These are phyloP conservation scores for Hortaea sp. DNA, from an alignment of 2,329 filamentous ascomycete genomes.

Conservation along the genomic window DNA sequence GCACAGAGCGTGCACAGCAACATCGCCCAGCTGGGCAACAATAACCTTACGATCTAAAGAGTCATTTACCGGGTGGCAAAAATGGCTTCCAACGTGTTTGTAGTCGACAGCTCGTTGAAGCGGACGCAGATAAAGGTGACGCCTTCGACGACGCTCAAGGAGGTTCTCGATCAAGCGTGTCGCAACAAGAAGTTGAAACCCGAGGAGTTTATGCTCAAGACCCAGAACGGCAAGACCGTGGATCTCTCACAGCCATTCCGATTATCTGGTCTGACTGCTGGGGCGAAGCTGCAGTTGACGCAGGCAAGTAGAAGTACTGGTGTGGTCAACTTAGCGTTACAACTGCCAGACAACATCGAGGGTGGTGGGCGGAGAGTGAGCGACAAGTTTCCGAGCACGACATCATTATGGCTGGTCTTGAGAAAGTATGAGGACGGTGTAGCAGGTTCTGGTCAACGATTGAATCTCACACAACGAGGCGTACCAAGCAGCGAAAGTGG, in stretches of 20 bases:
- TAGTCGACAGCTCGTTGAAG: constrained; percentile 70
- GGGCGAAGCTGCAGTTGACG: constrained; percentile 87
- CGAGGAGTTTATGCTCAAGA: constrained; percentile 75
- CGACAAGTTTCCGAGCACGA: constrained; percentile 80
- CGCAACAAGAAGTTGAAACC: constrained; percentile 64
- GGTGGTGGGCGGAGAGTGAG: constrained; percentile 57
- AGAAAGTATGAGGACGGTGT: constrained; percentile 78
- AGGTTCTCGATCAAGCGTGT: constrained; percentile 82
- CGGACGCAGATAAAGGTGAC: constrained; percentile 74
- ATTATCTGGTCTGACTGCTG: constrained; percentile 68
- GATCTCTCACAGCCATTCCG: constrained; percentile 79
- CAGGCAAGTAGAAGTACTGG: constrained; percentile 76
- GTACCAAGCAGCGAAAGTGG: constrained; percentile 54
- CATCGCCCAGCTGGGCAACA: background rate
- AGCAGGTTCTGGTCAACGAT: constrained; percentile 41
- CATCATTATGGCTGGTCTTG: constrained; percentile 79
- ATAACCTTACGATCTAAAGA: background rate
- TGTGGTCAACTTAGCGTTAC: constrained; percentile 78
- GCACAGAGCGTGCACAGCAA: constrained; percentile 2
- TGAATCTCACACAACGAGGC: constrained; percentile 75
- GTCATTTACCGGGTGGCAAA: constrained; percentile 9
- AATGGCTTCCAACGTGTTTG: constrained; percentile 83
- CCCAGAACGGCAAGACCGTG: constrained; percentile 72
- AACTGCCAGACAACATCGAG: constrained; percentile 65
- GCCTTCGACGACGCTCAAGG: constrained; percentile 69